phyloP scores from a whole-genome alignment of 2,329 filamentous ascomycete genomes.

The Amauroascus niger region DNA sequence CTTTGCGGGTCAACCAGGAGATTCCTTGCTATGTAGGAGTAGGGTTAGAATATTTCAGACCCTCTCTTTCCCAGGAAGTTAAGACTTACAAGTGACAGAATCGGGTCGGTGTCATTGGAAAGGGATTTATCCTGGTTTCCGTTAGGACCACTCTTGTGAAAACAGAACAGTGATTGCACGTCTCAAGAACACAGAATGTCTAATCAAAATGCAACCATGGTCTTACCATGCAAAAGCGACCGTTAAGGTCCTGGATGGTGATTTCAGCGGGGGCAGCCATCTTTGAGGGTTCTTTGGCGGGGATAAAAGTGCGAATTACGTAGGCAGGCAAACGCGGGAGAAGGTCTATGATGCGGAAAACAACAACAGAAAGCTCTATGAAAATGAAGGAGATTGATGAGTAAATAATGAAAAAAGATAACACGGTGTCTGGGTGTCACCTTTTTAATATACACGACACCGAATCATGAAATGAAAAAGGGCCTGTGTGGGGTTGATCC shows the following conservation, averaged over 20 bases:
- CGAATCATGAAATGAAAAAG: neutral
- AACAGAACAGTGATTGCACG: neutral
- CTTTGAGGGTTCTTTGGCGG: conserved; percentile 7
- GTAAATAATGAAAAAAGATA: neutral
- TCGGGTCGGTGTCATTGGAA: conserved; percentile 58
- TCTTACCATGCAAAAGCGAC: conserved; percentile 60
- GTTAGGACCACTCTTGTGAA: neutral
- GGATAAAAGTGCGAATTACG: neutral
- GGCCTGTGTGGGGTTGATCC: neutral
- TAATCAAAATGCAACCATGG: neutral
- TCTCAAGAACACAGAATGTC: neutral
- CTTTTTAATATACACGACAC: neutral
- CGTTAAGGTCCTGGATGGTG: conserved; percentile 58
- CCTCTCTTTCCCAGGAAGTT: neutral
- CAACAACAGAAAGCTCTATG: neutral
- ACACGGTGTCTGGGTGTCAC: neutral
- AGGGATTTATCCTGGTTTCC: conserved; percentile 59
- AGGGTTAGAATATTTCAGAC: neutral
- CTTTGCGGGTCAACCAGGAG: conserved; percentile 62
- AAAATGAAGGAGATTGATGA: neutral
- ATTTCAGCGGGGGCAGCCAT: conserved; percentile 65
- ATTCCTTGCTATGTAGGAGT: conserved; percentile 51
- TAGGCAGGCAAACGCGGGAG: neutral
- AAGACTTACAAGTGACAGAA: conserved; percentile 50
- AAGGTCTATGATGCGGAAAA: neutral